phyloP scores from a whole-genome alignment of 768 basidiomycete genomes.

The Boletus fagicola region DNA sequence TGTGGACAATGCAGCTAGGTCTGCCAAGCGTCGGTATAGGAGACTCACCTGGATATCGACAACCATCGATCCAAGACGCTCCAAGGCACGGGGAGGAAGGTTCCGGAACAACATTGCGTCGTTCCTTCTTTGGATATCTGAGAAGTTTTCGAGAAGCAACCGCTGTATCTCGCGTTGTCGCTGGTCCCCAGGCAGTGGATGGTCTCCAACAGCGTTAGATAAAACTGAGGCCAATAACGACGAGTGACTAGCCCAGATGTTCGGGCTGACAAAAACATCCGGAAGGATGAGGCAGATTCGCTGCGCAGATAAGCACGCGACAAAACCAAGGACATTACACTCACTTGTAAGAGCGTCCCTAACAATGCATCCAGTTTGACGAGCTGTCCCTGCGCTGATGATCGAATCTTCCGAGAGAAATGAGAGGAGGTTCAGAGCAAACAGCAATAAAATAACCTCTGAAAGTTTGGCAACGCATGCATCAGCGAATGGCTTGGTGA shows the following conservation, averaged over 20 bases:
- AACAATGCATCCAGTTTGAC: constrained; percentile 51
- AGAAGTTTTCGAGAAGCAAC: constrained; percentile 54
- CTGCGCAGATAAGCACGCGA: constrained; percentile 35
- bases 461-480: constrained; percentile 62
- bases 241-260: constrained; percentile 59
- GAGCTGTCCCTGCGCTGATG: constrained; percentile 56
- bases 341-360: constrained; percentile 60
- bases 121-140: constrained; percentile 73
- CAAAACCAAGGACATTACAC: constrained; percentile 8
- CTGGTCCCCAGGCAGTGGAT: constrained; percentile 16
- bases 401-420: constrained; percentile 46
- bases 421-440: background rate
- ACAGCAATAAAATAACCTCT: constrained; percentile 43
- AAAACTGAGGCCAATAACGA: constrained; percentile 40
- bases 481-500: constrained; percentile 69
- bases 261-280: constrained; percentile 73
- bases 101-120: constrained; percentile 76
- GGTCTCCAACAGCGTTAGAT: constrained; percentile 38
- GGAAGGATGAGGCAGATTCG: constrained; percentile 68
- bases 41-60: constrained; percentile 46
- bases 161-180: constrained; percentile 45
- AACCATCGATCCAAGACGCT: constrained; percentile 60
- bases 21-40: background rate
- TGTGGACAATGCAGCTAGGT: background rate
- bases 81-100: constrained; percentile 59